These are phyloP conservation scores for Vitis hybrid DNA, from an alignment of 177 flowering plant genomes.

Conservation along the genomic window DNA sequence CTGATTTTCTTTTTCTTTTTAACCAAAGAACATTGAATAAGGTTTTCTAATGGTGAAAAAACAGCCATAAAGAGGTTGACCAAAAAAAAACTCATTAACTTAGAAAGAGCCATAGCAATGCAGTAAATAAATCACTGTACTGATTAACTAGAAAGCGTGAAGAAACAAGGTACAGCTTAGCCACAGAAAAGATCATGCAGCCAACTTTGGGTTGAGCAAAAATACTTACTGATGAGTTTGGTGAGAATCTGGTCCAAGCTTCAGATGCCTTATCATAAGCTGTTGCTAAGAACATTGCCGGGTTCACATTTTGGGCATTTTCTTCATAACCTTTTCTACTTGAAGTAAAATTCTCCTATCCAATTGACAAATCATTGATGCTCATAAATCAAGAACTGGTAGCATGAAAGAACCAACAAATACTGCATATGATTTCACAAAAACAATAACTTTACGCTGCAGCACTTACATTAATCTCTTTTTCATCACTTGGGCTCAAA, in stretches of 20 bases:
- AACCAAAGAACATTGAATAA: too few species aligned
- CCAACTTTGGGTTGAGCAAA: not conserved
- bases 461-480: conserved; percentile 68
- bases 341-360: conserved; percentile 63
- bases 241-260: conserved; percentile 84
- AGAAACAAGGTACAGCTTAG: too few species aligned
- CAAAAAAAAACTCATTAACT: too few species aligned
- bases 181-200: not conserved
- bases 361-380: conserved; percentile 2
- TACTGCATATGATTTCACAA: not conserved
- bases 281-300: conserved; percentile 91
- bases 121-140: not conserved
- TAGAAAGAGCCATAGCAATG: not conserved
- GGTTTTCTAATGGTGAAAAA: too few species aligned
- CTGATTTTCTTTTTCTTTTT: too few species aligned
- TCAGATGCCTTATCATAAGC: conserved; percentile 87
- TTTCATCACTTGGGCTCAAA: conserved; percentile 52
- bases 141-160: not conserved
- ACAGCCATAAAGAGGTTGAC: too few species aligned
- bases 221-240: conserved; percentile 59
- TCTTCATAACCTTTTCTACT: conserved; percentile 60
- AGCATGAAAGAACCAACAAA: not conserved
- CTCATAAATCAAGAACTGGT: not conserved
- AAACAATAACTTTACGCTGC: not conserved
- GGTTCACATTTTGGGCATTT: conserved; percentile 27